Base-by-base conservation (phyloP, 2,329 filamentous ascomycete genomes). In the Xylaria sp. region DNA sequence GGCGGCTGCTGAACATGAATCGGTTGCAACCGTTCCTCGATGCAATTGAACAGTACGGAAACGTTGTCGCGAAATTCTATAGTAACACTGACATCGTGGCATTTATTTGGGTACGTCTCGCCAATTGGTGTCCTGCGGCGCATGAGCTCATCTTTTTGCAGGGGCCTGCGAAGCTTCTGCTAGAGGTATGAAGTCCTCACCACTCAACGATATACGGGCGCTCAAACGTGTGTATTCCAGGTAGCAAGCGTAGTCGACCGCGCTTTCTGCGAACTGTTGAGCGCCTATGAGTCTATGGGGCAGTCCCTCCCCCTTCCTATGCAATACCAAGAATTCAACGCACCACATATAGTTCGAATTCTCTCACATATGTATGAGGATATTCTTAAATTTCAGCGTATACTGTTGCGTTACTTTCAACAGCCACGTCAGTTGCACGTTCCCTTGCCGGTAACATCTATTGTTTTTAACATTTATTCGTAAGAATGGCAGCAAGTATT, bases 401-500 rank as follows among this genome's bases (percentile, higher is more conserved):
- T 57, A 20, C 63, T 66, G 10, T 50, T 74, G 46, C 41, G 60
- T 10, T 73, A 72, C 48, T 75, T 76, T 50, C 66, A 71, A 8
- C 69, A 69, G 56, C 56, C 67, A 55, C 48, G 74, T 76, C 60
- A 65, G 74, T 41, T 28, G 28, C 28, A 28, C 28, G 28, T 28
- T 28, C 28, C 28, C 28, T 28, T 28, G 28, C 28, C 28, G 28
- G 28, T 28, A 28, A 28, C 28, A 3, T 28, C 28, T 28, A 28
- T 28, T 28, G 28, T 28, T 28, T 28, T 28, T 28, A 28, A 28
- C 28, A 5, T 28, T 28, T 5, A 28, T 28, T 28, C 28, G 28
- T 28, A 28, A 78, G 77, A 65, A 31, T 78, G 76, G 76, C 69
- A 72, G 48, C 66, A 73, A n/a, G 3, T 77, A 12, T 79, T 78